These are phyloP conservation scores for Allomyces javanicus DNA, from an alignment of 192 early-diverging fungal genomes.

Conservation along the genomic window DNA sequence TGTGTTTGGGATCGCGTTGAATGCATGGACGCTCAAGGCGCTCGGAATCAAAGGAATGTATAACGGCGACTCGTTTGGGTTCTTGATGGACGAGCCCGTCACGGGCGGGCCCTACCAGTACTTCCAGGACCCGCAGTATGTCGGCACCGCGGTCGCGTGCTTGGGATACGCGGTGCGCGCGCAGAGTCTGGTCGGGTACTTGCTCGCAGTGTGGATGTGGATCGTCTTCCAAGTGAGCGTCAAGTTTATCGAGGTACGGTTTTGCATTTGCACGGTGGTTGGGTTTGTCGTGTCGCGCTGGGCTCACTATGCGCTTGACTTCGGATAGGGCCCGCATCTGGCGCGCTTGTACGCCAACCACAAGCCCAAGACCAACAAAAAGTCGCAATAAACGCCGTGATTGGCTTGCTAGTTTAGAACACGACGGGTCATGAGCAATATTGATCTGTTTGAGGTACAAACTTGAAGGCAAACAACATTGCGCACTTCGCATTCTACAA, in stretches of 20 bases:
- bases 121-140: constrained; percentile 34
- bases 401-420: too few relatives aligned
- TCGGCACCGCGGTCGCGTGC: constrained; percentile 28
- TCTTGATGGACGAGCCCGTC: constrained; percentile 31
- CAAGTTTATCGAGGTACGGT: constrained; percentile 23
- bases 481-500: too few relatives aligned
- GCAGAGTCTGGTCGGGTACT: constrained; percentile 25
- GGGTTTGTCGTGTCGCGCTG: neutral
- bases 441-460: too few relatives aligned
- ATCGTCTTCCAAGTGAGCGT: constrained; percentile 29
- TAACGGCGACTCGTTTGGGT: constrained; percentile 38
- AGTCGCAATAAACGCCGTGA: too few relatives aligned
- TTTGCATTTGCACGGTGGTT: neutral
- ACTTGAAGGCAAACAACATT: too few relatives aligned
- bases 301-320: neutral
- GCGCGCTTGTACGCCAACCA: neutral
- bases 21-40: constrained; percentile 36
- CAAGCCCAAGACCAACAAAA: neutral
- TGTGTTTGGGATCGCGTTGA: constrained; percentile 19
- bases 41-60: constrained; percentile 41
- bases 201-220: constrained; percentile 24
- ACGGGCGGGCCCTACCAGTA: constrained; percentile 27
- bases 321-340: neutral
- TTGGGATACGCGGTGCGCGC: constrained; percentile 26
- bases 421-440: too few relatives aligned